A percentile compares a stretch with the other conserved stretches of the same genome.
phyloP scores from a whole-genome alignment of 495 filamentous ascomycete genomes.

The Trichoderma parareesei region DNA sequence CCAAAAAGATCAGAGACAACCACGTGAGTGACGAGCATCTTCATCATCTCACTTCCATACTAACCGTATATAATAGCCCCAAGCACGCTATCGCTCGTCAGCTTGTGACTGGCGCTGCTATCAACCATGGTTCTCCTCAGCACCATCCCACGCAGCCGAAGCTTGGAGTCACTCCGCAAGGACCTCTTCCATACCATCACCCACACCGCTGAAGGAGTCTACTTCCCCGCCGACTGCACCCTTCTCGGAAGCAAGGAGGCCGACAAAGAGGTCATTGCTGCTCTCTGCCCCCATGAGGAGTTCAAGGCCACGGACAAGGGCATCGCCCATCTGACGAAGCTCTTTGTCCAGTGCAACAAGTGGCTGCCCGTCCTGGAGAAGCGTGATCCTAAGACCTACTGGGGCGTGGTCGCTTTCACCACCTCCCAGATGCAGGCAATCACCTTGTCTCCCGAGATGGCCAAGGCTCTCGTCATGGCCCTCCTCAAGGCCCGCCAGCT shows the following conservation, averaged over 20 bases:
- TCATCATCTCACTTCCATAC: neutral
- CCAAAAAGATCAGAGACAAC: neutral
- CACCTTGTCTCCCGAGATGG: neutral
- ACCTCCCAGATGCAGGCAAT: neutral
- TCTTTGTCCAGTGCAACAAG: neutral
- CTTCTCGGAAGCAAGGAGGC: neutral
- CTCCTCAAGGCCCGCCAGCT: neutral
- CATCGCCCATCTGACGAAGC: neutral
- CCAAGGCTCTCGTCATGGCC: neutral
- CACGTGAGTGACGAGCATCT: neutral
- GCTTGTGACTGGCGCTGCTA: too few species aligned
- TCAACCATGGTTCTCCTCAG: neutral
- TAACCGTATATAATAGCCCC: neutral
- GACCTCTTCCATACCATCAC: neutral
- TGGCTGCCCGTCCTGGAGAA: neutral
- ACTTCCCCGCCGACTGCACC: neutral
- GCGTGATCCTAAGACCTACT: neutral
- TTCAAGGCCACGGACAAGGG: neutral
- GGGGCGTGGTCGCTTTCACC: neutral
- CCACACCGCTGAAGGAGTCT: neutral
- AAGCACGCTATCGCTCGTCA: neutral
- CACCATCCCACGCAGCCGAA: neutral
- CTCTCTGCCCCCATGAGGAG: neutral
- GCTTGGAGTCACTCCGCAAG: neutral
- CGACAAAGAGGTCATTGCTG: neutral